Evolutionary conservation across 305 asterid species (phyloP).

Genomic region (Solanum hybrid): DNA sequence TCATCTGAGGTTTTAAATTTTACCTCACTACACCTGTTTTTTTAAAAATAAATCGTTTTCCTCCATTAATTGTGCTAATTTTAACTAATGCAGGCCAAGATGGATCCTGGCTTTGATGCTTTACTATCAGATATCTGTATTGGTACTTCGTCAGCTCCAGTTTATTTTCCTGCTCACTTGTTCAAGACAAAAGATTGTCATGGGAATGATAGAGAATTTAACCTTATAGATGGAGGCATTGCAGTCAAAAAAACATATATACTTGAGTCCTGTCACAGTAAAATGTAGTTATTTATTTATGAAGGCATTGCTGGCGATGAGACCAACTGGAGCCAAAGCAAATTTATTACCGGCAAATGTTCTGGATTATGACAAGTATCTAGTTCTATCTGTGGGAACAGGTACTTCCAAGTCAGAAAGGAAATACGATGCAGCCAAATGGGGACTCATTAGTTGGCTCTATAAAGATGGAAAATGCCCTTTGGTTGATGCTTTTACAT

Average conservation of each 20-base stretch:
- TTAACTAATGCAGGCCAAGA: not conserved
- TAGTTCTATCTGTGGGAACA: not conserved
- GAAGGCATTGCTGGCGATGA: not conserved
- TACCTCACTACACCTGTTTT: not conserved
- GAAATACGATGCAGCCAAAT: not conserved
- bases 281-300: not conserved
- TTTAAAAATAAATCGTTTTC: not conserved
- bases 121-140: not conserved
- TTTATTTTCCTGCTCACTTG: not conserved
- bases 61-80: not conserved
- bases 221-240: slow-evolving; percentile 1
- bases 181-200: not conserved
- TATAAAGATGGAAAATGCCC: not conserved
- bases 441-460: slow-evolving; percentile 3
- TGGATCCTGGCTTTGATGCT: not conserved
- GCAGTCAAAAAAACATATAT: not conserved
- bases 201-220: not conserved
- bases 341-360: not conserved
- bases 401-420: not conserved
- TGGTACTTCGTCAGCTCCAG: not conserved
- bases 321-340: not conserved
- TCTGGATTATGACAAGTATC: not conserved
- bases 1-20: slow-evolving; percentile 2
- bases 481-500: not conserved
- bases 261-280: not conserved